These are phyloP conservation scores for Trypanosoma theileri DNA, from an alignment of 208 protist species.

Conservation along the genomic window DNA sequence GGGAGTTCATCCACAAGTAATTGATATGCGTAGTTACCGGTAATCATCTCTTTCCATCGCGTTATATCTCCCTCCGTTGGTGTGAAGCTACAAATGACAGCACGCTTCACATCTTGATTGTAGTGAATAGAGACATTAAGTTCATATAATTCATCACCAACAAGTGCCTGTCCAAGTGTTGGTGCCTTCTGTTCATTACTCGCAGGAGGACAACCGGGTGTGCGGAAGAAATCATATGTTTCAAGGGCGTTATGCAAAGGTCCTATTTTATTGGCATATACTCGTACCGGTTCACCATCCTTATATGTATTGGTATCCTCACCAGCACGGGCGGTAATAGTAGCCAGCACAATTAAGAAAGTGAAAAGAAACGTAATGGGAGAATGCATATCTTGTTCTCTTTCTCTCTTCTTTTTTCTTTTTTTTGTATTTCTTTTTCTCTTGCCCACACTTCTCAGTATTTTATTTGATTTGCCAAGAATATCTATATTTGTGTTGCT, in stretches of 20 bases:
- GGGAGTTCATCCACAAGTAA: conserved; percentile 64
- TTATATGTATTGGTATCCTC: conserved; percentile 44
- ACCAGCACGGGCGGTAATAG: conserved; percentile 13
- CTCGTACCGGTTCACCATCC: conserved; percentile 44
- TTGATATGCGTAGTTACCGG: conserved; percentile 51
- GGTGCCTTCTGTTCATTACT: conserved; percentile 27
- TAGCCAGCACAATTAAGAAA: conserved; percentile 11
- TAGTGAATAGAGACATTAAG: conserved; percentile 60
- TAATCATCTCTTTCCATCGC: conserved; percentile 32
- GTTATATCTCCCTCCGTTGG: conserved; percentile 13
- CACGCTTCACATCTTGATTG: conserved; percentile 13
- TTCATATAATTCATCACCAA: conserved; percentile 56
- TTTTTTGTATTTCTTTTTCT: not conserved
- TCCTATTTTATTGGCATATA: conserved; percentile 94
- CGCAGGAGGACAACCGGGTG: conserved; percentile 74
- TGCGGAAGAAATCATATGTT: conserved; percentile 90
- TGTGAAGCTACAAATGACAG: conserved; percentile 44
- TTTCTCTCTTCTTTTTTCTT: conserved; percentile 2
- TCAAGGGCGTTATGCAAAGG: conserved; percentile 95
- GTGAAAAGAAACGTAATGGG: not conserved
- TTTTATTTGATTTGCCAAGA: no score
- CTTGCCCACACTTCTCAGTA: no score
- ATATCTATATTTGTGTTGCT: no score
- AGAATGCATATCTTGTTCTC: not conserved
- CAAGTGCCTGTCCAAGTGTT: conserved; percentile 80